phyloP scores from a whole-genome alignment of 2,329 filamentous ascomycete species.

The Cyanodermella asteris region DNA sequence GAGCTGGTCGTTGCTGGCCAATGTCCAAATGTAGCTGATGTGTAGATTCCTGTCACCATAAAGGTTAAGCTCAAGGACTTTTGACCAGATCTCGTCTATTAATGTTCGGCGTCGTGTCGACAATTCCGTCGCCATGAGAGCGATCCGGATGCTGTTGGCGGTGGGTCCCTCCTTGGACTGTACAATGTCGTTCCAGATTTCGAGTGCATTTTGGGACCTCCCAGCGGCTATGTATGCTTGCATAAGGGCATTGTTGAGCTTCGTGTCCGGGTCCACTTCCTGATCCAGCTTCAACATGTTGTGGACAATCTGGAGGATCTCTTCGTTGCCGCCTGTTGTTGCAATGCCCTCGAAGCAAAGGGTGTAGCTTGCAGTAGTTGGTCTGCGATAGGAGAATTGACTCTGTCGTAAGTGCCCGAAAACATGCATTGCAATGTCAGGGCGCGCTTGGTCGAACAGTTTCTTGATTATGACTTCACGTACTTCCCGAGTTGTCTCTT shows the following conservation, averaged over 20 bases:
- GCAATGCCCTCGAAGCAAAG: slow-evolving; percentile 57
- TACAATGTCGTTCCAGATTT: slow-evolving; percentile 71
- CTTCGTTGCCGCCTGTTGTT: slow-evolving; percentile 28
- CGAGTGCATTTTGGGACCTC: slow-evolving; percentile 42
- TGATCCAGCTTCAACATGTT: slow-evolving; percentile 90
- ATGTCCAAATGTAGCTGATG: too few relatives aligned
- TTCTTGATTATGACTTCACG: slow-evolving; percentile 56
- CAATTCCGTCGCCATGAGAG: slow-evolving; percentile 58
- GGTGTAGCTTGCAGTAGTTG: slow-evolving; percentile 54
- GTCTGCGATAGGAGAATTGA: slow-evolving; percentile 37
- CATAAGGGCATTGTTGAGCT: slow-evolving; percentile 67
- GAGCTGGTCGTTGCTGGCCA: too few relatives aligned
- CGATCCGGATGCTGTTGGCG: slow-evolving; percentile 57
- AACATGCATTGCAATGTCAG: slow-evolving; percentile 67
- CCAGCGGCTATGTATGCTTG: slow-evolving; percentile 56
- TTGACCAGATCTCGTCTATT: slow-evolving; percentile 17
- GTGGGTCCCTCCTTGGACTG: slow-evolving; percentile 67
- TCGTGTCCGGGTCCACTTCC: slow-evolving; percentile 54
- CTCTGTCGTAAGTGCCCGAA: slow-evolving; percentile 90
- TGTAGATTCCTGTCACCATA: slow-evolving; percentile 27
- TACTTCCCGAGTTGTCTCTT: slow-evolving; percentile 40
- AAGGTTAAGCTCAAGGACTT: slow-evolving; percentile 30
- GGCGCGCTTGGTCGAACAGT: slow-evolving; percentile 56
- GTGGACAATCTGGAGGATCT: slow-evolving; percentile 54
- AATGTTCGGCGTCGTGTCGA: slow-evolving; percentile 46